Conservation (phyloP, 78 protist species). For the Monocercomonoides exilis region DNA sequence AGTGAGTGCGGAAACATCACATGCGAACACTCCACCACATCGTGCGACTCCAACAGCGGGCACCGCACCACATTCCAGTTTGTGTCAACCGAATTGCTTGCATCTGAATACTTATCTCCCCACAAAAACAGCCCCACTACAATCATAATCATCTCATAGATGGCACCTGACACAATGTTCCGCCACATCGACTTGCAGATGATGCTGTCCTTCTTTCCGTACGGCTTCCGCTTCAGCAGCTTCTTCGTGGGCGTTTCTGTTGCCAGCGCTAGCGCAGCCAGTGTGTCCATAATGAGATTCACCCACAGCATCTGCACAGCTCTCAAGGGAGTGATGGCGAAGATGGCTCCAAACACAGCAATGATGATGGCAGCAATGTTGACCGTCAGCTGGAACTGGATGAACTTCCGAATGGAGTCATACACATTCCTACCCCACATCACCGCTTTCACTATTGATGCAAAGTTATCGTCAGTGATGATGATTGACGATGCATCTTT, state of each 20-base stretch:
- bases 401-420: slow-evolving; percentile 35
- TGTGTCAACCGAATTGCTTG: not conserved
- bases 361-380: slow-evolving; percentile 72
- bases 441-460: slow-evolving; percentile 66
- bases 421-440: slow-evolving; percentile 90
- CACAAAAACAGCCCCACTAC: not conserved
- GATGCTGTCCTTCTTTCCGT: not conserved
- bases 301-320: slow-evolving; percentile 87
- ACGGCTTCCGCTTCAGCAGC: slow-evolving; percentile 72
- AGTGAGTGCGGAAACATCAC: not conserved
- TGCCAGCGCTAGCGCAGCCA: slow-evolving; percentile 74
- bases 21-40: not conserved
- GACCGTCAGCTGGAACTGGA: slow-evolving; percentile 93
- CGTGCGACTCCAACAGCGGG: not conserved
- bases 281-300: slow-evolving; percentile 51
- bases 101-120: not conserved
- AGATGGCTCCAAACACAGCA: slow-evolving; percentile 45
- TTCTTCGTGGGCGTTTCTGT: slow-evolving; percentile 61
- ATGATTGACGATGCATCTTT: slow-evolving; percentile 84
- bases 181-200: slow-evolving; percentile 21
- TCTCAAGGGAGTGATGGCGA: slow-evolving; percentile 60
- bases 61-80: not conserved
- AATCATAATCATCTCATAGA: slow-evolving; percentile 1
- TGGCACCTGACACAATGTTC: slow-evolving; percentile 8
- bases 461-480: slow-evolving; percentile 79